phyloP scores from a whole-genome alignment of 768 basidiomycete genomes.

The Xerocomellus intermedius region DNA sequence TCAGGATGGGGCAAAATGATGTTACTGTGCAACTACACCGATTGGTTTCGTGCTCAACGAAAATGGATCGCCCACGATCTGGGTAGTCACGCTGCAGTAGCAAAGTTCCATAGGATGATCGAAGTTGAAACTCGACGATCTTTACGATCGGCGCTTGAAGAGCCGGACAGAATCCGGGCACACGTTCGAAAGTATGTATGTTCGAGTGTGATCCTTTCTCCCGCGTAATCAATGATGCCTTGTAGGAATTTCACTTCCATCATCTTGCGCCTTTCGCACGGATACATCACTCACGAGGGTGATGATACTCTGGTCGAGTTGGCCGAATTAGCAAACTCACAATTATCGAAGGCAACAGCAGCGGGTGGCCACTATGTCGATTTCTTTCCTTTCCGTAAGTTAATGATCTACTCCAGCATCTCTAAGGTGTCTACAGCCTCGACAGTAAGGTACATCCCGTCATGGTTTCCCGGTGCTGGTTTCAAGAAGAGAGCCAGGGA shows the following conservation, averaged over 20 bases:
- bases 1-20: slow-evolving; percentile 20
- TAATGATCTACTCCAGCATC: background rate
- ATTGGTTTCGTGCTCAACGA: slow-evolving; percentile 14
- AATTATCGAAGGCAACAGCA: slow-evolving; percentile 13
- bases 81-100: slow-evolving; percentile 4
- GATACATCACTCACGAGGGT: slow-evolving; percentile 35
- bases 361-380: slow-evolving; percentile 15
- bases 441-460: slow-evolving; percentile 26
- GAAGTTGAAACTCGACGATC: no score
- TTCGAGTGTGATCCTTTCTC: no score
- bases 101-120: no score
- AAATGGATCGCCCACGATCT: slow-evolving; percentile 20
- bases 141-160: no score
- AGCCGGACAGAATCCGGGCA: background rate
- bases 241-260: slow-evolving; percentile 14
- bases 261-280: slow-evolving; percentile 39
- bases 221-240: background rate
- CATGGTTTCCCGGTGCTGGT: slow-evolving; percentile 21
- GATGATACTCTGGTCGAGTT: slow-evolving; percentile 37
- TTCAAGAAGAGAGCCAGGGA: slow-evolving; percentile 18
- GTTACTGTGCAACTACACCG: slow-evolving; percentile 7
- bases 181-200: no score
- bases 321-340: slow-evolving; percentile 26
- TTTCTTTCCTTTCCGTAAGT: slow-evolving; percentile 18
- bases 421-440: background rate